Conservation (phyloP, 768 basidiomycete species). For the Boletus vermiculosoides region DNA sequence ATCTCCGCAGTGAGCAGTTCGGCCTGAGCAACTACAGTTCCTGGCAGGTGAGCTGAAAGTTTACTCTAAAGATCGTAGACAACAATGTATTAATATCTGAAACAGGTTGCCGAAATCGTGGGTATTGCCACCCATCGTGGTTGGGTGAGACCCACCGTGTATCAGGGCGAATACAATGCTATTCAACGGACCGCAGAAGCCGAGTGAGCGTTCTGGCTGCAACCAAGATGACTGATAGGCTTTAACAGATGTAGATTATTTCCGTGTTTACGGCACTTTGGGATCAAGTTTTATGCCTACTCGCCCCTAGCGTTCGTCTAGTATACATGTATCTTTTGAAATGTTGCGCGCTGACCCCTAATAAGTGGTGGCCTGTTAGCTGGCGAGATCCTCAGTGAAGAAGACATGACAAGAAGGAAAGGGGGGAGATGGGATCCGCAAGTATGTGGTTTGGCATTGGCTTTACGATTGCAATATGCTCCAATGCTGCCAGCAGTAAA, state of each 20-base stretch:
- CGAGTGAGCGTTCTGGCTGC: conserved; percentile 20
- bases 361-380: conserved; percentile 15
- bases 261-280: conserved; percentile 43
- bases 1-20: conserved; percentile 11
- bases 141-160: conserved; percentile 49
- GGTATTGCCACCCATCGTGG: conserved; percentile 41
- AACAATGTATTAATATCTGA: background rate
- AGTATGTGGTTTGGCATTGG: background rate
- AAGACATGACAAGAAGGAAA: conserved; percentile 7
- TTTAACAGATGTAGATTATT: conserved; percentile 27
- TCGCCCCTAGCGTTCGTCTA: conserved; percentile 15
- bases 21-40: conserved; percentile 20
- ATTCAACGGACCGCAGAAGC: conserved; percentile 40
- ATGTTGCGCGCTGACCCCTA: background rate
- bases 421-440: conserved; percentile 22
- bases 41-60: conserved; percentile 33
- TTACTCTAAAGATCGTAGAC: background rate
- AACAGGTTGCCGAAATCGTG: conserved; percentile 45
- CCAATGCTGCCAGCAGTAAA: conserved; percentile 13
- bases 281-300: conserved; percentile 38
- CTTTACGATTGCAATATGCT: conserved; percentile 10
- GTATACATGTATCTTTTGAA: background rate
- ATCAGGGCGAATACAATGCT: conserved; percentile 49
- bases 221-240: background rate
- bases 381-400: conserved; percentile 12